Percentiles rank a stretch among this genome's conserved stretches.
These are phyloP conservation scores for Trichoderma sp. DNA, from an alignment of 2,329 filamentous ascomycete species.

Conservation along the genomic window DNA sequence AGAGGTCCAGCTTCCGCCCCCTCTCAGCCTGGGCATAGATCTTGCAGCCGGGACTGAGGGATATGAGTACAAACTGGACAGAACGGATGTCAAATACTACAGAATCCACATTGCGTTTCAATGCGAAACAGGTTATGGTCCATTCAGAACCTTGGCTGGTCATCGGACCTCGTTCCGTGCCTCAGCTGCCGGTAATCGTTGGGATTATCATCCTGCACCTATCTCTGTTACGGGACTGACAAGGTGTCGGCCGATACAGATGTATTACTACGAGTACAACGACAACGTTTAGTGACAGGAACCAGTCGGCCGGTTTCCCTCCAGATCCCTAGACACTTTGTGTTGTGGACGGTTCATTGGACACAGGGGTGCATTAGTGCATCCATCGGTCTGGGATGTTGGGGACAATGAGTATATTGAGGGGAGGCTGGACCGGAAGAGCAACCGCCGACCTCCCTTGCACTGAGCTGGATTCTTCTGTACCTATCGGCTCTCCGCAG, in stretches of 20 bases:
- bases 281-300: background rate
- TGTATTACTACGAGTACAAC: background rate
- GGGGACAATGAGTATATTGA: background rate
- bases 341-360: background rate
- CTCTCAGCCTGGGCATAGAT: background rate
- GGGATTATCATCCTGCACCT: background rate
- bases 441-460: background rate
- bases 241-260: background rate
- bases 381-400: background rate
- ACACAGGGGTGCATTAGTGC: background rate
- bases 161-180: background rate
- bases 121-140: background rate
- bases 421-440: background rate
- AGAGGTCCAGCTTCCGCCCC: background rate
- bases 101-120: background rate
- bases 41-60: background rate
- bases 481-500: background rate
- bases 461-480: background rate
- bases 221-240: background rate
- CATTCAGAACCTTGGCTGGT: background rate
- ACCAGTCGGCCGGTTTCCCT: background rate
- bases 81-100: background rate
- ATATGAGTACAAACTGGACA: background rate
- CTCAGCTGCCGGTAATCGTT: background rate
- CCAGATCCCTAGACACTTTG: background rate